Percentiles rank a stretch among this genome's conserved stretches.
phyloP scores from a whole-genome alignment of 1,284 basidiomycete species.

The Heterobasidion irregulare region DNA sequence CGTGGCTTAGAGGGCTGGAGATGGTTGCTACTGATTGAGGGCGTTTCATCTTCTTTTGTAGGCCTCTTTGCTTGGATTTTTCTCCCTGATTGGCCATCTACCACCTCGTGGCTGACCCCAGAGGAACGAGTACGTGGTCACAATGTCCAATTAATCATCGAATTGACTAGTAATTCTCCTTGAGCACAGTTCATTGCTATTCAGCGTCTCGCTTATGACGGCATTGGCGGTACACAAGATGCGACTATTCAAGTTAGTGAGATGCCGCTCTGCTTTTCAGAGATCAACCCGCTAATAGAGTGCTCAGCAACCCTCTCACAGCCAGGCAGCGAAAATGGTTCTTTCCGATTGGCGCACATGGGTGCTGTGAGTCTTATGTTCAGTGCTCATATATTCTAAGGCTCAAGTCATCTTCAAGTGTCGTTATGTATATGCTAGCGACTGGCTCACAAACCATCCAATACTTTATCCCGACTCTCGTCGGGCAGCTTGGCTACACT shows the following conservation, averaged over 20 bases:
- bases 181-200: conserved; percentile 22
- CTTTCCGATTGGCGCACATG: conserved; percentile 24
- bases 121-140: conserved; percentile 21
- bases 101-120: conserved; percentile 28
- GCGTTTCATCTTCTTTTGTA: conserved; percentile 18
- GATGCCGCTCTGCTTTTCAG: no score
- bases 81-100: conserved; percentile 28
- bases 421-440: conserved; percentile 25
- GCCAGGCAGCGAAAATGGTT: conserved; percentile 25
- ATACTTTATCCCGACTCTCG: conserved; percentile 34
- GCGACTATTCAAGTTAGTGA: neutral
- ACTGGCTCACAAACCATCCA: conserved; percentile 34
- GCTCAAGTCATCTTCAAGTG: neutral
- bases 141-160: neutral
- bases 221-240: conserved; percentile 20
- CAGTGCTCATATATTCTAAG: neutral
- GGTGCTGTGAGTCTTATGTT: conserved; percentile 10
- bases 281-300: no score
- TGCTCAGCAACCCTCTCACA: conserved; percentile 20
- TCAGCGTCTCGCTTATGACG: conserved; percentile 28
- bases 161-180: neutral
- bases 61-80: conserved; percentile 17
- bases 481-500: conserved; percentile 25
- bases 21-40: conserved; percentile 22
- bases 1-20: neutral